Evolutionary conservation across 2,329 filamentous ascomycete genomes (phyloP).

Genomic region (Cadophora luteo-olivacea): DNA sequence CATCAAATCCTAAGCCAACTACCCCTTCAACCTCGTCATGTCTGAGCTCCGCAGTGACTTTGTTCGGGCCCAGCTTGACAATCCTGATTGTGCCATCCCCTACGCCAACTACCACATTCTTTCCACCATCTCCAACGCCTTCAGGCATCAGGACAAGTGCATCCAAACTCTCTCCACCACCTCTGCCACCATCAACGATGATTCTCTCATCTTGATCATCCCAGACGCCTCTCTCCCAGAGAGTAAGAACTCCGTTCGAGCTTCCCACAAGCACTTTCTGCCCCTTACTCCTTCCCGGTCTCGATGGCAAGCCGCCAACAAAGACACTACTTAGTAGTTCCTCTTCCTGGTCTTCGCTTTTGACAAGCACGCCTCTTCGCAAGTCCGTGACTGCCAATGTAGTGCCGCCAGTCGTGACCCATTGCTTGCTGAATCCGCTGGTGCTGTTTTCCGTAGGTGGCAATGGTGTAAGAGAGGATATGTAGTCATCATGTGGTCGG

Average conservation of each 20-base stretch:
- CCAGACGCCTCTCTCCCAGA: constrained; percentile 96
- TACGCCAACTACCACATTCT: constrained; percentile 79
- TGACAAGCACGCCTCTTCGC: constrained; percentile 82
- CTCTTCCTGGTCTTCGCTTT: constrained; percentile 94
- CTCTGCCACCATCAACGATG: constrained; percentile 69
- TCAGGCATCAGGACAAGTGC: constrained; percentile 76
- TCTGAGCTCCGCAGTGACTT: constrained; percentile 68
- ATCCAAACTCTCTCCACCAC: constrained; percentile 80
- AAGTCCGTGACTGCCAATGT: constrained; percentile 91
- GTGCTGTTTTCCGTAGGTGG: constrained; percentile 82
- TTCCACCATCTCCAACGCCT: constrained; percentile 69
- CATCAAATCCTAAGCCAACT: constrained; percentile 82
- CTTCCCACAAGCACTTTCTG: constrained; percentile 78
- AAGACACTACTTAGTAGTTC: constrained; percentile 84
- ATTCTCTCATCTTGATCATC: constrained; percentile 94
- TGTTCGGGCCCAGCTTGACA: constrained; percentile 75
- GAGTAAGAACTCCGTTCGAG: constrained; percentile 80
- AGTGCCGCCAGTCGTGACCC: constrained; percentile 90
- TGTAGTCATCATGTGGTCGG: constrained; percentile 89
- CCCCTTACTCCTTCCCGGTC: constrained; percentile 68
- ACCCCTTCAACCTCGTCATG: constrained; percentile 92
- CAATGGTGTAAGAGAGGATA: constrained; percentile 85
- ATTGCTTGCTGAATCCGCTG: constrained; percentile 91
- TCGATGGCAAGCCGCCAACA: constrained; percentile 75
- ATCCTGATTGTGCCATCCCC: constrained; percentile 82